Evolutionary conservation across 495 filamentous ascomycete genomes (phyloP).

Genomic region (Neurospora pannonica): DNA sequence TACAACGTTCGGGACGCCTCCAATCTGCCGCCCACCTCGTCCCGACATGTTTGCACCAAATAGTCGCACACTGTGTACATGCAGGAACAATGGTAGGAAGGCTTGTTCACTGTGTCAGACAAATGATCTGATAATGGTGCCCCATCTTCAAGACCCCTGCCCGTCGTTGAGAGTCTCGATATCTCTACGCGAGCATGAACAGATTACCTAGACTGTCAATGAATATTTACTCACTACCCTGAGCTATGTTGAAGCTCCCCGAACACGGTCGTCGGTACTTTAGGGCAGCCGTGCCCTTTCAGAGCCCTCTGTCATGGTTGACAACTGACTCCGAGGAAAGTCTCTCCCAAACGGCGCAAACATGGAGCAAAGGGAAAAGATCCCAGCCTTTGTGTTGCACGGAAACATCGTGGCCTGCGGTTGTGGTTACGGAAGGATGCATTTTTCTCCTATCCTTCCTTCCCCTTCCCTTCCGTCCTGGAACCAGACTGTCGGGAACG

Average conservation of each 20-base stretch:
- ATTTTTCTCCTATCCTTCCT: background rate
- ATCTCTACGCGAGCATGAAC: background rate
- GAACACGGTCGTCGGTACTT: background rate
- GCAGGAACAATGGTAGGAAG: background rate
- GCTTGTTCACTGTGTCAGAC: background rate
- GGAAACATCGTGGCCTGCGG: background rate
- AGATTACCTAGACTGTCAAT: background rate
- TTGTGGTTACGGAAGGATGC: background rate
- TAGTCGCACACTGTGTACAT: background rate
- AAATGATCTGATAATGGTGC: background rate
- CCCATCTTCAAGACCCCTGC: background rate
- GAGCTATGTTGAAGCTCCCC: background rate
- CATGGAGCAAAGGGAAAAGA: background rate
- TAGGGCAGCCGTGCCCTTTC: background rate
- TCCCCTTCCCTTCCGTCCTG: background rate
- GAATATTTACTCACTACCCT: background rate
- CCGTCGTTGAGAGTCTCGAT: background rate
- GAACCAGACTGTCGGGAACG: conserved; percentile 9
- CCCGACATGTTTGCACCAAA: background rate
- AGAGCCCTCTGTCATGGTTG: background rate
- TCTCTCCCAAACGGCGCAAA: background rate
- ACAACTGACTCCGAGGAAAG: background rate
- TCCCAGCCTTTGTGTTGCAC: background rate
- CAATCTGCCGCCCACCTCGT: background rate
- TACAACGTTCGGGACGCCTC: background rate